A percentile compares a stretch with the other conserved stretches of the same genome.
phyloP scores from a whole-genome alignment of 108 stramenopile genomes.

The Poteriospumella lacustris region DNA sequence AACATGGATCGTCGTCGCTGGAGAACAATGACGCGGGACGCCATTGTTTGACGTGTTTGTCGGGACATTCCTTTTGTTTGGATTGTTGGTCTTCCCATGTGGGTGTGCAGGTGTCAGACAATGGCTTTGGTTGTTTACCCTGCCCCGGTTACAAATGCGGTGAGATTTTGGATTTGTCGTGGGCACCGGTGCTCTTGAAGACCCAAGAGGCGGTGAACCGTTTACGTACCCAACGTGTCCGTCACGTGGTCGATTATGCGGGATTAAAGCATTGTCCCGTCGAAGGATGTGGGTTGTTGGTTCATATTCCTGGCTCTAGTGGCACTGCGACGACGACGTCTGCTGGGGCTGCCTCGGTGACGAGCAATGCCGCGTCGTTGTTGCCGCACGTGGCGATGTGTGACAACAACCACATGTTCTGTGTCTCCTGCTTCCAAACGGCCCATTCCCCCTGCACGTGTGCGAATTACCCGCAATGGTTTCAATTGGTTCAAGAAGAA shows the following conservation, averaged over 20 bases:
- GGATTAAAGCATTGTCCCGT: constrained; percentile 14
- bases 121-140: neutral
- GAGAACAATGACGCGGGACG: neutral
- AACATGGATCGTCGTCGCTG: too few species aligned
- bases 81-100: constrained; percentile 14
- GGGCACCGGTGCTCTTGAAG: neutral
- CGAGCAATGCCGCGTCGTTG: neutral
- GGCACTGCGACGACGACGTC: neutral
- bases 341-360: neutral
- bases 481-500: constrained; percentile 1
- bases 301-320: neutral
- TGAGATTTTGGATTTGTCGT: neutral
- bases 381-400: neutral
- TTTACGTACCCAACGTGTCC: neutral
- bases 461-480: neutral
- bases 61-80: constrained; percentile 20
- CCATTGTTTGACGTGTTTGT: neutral
- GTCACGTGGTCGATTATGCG: constrained; percentile 3
- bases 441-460: constrained; percentile 20
- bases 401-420: constrained; percentile 10
- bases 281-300: constrained; percentile 4
- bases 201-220: neutral
- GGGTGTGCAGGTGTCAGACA: neutral
- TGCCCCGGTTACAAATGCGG: constrained; percentile 22
- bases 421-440: neutral